Evolutionary conservation across 1,284 basidiomycete genomes (phyloP), one percentile per base, ranked within the genome.

Genomic region (Clitocybe nebularis): DNA sequence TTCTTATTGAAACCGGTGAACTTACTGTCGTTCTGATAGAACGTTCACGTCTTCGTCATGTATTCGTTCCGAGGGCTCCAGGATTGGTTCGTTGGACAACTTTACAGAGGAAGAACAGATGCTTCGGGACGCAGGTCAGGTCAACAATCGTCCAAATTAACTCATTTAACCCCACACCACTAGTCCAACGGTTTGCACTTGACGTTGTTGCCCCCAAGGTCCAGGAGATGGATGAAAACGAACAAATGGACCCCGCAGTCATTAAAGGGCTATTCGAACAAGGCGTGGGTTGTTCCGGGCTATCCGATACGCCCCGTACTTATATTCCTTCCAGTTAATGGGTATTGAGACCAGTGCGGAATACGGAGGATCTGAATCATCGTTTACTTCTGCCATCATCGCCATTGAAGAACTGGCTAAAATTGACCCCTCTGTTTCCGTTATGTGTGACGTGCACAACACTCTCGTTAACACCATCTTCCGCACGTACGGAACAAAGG

Each of bases 401-500:
- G 90, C 89, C 28, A 95, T 99, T 44, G 95, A 99, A 56, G 96
- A 99, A 63, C 82, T 99, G 10, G 94, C 96, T 39, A 94, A 93
- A 59, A 76, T 98, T 34, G 95, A 99, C 65, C 91, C 95, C 0
- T 93, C 92, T 0, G 95, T 99, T 13, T 96, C 93, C 5, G 95
- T 99, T 28, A 69, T 97, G 58, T 94, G 92, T 56, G 95, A 99
- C 60, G 95, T 99, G 4, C 95, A 99, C 77, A 99, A 99, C 64
- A 97, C 93, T 3, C 82, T 97, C 38, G 90, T 98, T 56, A 96
- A 97, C 71, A 98, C 95, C 21, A 86, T 99, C 52, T 68, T 99
- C 54, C 81, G 94, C 49, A 84, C 84, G 56, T 89, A 97, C 61
- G 95, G 84, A 3, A 87, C 78, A 20, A 77, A 89, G 53, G 84